Conservation (phyloP, 2,329 filamentous ascomycete species). For the Coleophoma eucalyptorum region DNA sequence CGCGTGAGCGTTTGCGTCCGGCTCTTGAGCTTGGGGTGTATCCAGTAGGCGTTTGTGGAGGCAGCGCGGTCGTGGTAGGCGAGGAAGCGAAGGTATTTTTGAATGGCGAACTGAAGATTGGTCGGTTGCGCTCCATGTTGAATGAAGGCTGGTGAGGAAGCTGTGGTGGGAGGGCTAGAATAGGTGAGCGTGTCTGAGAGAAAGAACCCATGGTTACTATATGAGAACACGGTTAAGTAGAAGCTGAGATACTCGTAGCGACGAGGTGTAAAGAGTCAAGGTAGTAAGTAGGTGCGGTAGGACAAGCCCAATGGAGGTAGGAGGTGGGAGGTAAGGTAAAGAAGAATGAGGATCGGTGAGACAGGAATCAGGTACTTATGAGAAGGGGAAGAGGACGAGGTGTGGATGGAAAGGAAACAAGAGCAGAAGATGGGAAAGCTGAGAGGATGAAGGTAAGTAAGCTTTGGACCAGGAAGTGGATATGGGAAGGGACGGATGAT, state of each 20-base stretch:
- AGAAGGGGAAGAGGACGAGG: not conserved
- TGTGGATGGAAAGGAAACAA: not conserved
- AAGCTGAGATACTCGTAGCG: not conserved
- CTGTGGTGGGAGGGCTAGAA: constrained; percentile 23
- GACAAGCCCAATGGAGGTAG: not conserved
- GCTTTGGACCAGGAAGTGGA: not conserved
- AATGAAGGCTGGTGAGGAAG: constrained; percentile 20
- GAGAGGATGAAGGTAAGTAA: not conserved
- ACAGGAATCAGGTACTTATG: too few species aligned
- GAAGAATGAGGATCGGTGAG: not conserved
- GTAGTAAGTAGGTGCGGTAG: not conserved
- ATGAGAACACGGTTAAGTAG: constrained; percentile 1
- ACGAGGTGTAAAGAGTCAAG: not conserved
- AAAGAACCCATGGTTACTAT: constrained; percentile 1
- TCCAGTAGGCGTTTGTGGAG: constrained; percentile 13
- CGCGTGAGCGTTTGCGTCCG: constrained; percentile 73
- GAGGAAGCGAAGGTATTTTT: constrained; percentile 13
- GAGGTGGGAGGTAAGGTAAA: not conserved
- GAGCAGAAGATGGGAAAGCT: not conserved
- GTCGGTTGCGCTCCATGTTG: constrained; percentile 16
- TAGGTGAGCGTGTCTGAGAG: constrained; percentile 13
- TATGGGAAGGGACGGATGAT: too few species aligned
- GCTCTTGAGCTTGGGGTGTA: constrained; percentile 32
- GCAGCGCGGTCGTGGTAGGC: constrained; percentile 17
- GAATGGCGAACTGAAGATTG: constrained; percentile 21